Conservation (phyloP, 2,329 filamentous ascomycete genomes). For the Xylaria sp. region DNA sequence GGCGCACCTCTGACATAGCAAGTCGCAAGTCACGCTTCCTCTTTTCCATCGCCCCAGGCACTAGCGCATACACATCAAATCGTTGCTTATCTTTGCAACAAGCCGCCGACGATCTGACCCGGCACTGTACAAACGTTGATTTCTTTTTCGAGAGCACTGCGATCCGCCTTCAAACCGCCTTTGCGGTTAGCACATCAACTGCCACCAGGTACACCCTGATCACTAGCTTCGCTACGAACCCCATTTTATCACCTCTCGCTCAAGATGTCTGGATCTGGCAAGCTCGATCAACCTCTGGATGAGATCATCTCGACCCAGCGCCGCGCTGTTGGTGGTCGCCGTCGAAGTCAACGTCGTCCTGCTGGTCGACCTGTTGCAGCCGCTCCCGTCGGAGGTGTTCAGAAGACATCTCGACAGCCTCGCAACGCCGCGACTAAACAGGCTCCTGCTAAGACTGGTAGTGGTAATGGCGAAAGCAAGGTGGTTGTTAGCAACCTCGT, state of each 20-base stretch:
- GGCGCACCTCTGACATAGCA: conserved; percentile 14
- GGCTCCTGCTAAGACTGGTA: conserved; percentile 71
- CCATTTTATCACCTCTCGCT: conserved; percentile 52
- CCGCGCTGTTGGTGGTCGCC: conserved; percentile 65
- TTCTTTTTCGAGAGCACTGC: not conserved
- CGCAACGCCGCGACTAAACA: conserved; percentile 70
- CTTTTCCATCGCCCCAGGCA: conserved; percentile 9
- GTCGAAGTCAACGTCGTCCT: conserved; percentile 61
- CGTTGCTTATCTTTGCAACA: conserved; percentile 4
- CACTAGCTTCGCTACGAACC: conserved; percentile 50
- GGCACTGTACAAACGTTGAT: conserved; percentile 14
- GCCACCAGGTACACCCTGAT: conserved; percentile 39
- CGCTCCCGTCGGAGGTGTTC: conserved; percentile 84
- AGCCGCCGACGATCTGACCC: conserved; percentile 14
- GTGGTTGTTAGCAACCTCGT: conserved; percentile 99
- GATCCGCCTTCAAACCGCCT: not conserved
- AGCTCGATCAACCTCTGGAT: conserved; percentile 96
- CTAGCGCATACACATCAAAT: not conserved
- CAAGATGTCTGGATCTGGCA: conserved; percentile 79
- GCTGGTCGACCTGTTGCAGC: conserved; percentile 65
- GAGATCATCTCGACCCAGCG: conserved; percentile 89
- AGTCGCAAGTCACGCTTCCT: conserved; percentile 18
- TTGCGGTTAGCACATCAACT: conserved; percentile 20
- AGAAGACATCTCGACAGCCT: conserved; percentile 75
- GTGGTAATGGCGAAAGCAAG: conserved; percentile 81